A percentile compares a stretch with the other conserved stretches of the same genome.
phyloP scores from a whole-genome alignment of 2,329 filamentous ascomycete genomes.

The Emericellopsis cladophorae region DNA sequence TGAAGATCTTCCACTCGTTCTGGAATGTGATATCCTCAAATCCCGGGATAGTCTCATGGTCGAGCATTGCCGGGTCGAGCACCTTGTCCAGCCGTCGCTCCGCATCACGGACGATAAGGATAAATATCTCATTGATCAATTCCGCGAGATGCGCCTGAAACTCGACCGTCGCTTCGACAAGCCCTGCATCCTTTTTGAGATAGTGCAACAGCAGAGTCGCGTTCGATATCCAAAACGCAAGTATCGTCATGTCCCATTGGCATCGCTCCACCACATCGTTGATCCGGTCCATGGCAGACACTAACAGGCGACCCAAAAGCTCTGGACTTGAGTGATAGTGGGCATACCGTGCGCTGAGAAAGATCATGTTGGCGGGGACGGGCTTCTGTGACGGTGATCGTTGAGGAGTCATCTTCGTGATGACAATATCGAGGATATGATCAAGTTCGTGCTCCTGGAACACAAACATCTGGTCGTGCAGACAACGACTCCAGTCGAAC shows the following conservation, averaged over 20 bases:
- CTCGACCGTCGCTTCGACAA: slow-evolving; percentile 69
- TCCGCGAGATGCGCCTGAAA: slow-evolving; percentile 92
- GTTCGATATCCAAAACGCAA: slow-evolving; percentile 98
- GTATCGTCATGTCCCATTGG: slow-evolving; percentile 99
- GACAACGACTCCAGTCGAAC: slow-evolving; percentile 88
- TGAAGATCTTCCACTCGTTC: slow-evolving; percentile 97
- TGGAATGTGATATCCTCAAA: slow-evolving; percentile 96
- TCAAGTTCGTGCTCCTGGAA: slow-evolving; percentile 93
- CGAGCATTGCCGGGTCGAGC: slow-evolving; percentile 83
- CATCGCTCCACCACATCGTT: slow-evolving; percentile 91
- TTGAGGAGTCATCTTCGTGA: slow-evolving; percentile 96
- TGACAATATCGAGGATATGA: slow-evolving; percentile 85
- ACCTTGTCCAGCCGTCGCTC: slow-evolving; percentile 95
- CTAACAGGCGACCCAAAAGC: slow-evolving; percentile 66
- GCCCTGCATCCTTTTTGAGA: slow-evolving; percentile 79
- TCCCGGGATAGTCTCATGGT: slow-evolving; percentile 95
- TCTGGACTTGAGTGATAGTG: slow-evolving; percentile 90
- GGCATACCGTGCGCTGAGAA: slow-evolving; percentile 87
- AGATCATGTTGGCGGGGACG: slow-evolving; percentile 93
- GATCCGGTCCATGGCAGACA: slow-evolving; percentile 87
- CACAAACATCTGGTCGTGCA: slow-evolving; percentile 99
- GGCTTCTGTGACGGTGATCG: slow-evolving; percentile 94
- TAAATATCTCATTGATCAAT: slow-evolving; percentile 95
- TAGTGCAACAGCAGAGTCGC: slow-evolving; percentile 92
- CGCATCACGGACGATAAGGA: slow-evolving; percentile 90